Evolutionary conservation across 1,284 basidiomycete genomes (phyloP), one percentile per base, ranked within the genome.

Genomic region (Irpex rosettiformis): DNA sequence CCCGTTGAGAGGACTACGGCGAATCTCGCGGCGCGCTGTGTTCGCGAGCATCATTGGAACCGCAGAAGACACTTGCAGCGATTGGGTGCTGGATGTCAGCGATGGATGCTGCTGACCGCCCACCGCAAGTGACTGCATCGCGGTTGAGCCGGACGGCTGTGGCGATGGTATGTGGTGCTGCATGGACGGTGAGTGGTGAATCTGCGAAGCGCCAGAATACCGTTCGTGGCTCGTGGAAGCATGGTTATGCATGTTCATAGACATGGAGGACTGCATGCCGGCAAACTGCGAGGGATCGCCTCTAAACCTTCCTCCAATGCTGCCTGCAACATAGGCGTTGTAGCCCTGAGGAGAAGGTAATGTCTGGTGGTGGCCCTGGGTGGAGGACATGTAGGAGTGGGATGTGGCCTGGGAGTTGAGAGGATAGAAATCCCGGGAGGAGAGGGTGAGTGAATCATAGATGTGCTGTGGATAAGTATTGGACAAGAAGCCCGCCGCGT

Each of bases 11-110:
- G 64, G 62, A 40, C 60, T 62, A 27, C 59, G 57, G 33, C 63
- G 64, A 37, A 64, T 49, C 58, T 66, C 45, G 59, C 64, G 58
- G 56, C 67, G 65, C 7, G 64, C 57, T 13, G 62, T 59, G 6
- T 65, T 58, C 16, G 60, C 29, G 8, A 52, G 30, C 45, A 54
- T 53, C 47, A 61, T 58, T 18, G 57, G 43, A 30, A 58, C 51
- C 8, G 58, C 30, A 4, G 60, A 29, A 16, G 61, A 58, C 5
- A 63, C 48, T 11, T 43, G 33, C 37, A 42, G 11, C 56, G 48
- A 51, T 51, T 7, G 48, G 24, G 56, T 45, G 40, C 33, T 27
- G 52, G 56, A 58, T n/a, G 56, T 22, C 16, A 52, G 16, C n/a
- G 49, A 22, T 57, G 24, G 40, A 16, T 33, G 56, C 13, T 28